These are phyloP conservation scores for Globisporangium paddicum DNA, from an alignment of 352 stramenopile species.

Conservation along the genomic window DNA sequence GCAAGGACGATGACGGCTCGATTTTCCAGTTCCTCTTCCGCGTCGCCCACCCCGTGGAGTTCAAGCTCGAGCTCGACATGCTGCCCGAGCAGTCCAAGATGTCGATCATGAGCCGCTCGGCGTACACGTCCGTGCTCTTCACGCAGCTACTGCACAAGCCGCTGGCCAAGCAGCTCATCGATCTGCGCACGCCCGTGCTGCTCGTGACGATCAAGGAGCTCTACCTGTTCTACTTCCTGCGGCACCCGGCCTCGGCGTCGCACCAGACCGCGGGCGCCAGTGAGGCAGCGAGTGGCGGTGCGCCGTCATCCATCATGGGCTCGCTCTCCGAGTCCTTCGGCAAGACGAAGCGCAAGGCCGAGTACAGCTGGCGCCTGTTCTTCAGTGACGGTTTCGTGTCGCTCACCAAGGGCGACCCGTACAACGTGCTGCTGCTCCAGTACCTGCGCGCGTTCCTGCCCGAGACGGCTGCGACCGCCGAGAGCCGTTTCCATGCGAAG, in stretches of 20 bases:
- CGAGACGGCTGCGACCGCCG: slow-evolving; percentile 47
- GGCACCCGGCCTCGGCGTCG: slow-evolving; percentile 65
- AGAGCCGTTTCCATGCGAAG: slow-evolving; percentile 77
- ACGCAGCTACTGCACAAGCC: slow-evolving; percentile 82
- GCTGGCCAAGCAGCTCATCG: slow-evolving; percentile 69
- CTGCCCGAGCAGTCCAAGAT: slow-evolving; percentile 80
- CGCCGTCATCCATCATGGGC: slow-evolving; percentile 30
- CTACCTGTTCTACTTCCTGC: slow-evolving; percentile 83
- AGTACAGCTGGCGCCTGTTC: slow-evolving; percentile 73
- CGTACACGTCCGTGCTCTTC: slow-evolving; percentile 66
- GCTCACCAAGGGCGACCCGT: slow-evolving; percentile 70
- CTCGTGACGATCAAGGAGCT: slow-evolving; percentile 84
- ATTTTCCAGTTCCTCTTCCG: slow-evolving; percentile 82
- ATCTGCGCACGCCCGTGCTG: slow-evolving; percentile 69
- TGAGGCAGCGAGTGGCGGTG: too few relatives aligned
- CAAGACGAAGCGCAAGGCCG: slow-evolving; percentile 40
- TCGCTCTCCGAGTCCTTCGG: slow-evolving; percentile 50
- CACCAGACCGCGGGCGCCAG: slow-evolving; percentile 37
- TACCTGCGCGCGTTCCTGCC: slow-evolving; percentile 80
- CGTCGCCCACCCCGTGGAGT: slow-evolving; percentile 70
- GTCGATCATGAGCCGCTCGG: slow-evolving; percentile 59
- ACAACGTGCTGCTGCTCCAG: slow-evolving; percentile 80
- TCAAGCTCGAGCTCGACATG: slow-evolving; percentile 76
- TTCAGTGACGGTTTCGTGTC: slow-evolving; percentile 56
- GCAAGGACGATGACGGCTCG: slow-evolving; percentile 62